Percentiles rank a stretch among this genome's conserved stretches.
Evolutionary conservation across 2,329 filamentous ascomycete species (phyloP).

Genomic region (Pseudopyricularia cyperi): DNA sequence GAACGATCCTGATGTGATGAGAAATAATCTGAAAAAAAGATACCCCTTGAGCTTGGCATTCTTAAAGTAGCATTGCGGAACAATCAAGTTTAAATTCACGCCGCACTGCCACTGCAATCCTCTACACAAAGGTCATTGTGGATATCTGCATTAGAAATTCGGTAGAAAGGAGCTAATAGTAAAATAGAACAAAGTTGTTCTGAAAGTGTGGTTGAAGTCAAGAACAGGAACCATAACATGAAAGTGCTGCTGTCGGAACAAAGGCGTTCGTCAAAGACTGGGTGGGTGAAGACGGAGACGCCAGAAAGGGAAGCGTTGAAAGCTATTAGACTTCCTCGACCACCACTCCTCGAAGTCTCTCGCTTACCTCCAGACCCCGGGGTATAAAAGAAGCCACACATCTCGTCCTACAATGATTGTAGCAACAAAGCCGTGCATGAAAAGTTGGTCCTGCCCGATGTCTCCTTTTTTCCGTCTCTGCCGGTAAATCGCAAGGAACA

Average conservation of each 20-base stretch:
- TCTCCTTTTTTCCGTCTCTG: not conserved
- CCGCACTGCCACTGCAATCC: too few relatives aligned
- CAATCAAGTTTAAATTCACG: too few relatives aligned
- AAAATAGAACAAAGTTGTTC: constrained; percentile 8
- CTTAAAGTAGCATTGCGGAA: not conserved
- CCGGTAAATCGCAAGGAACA: not conserved
- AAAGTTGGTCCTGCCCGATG: not conserved
- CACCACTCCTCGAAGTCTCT: not conserved
- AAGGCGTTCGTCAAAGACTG: not conserved
- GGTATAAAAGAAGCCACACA: constrained; percentile 3
- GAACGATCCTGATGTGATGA: not conserved
- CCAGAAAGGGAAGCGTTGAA: not conserved
- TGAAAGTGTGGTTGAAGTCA: not conserved
- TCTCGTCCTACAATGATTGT: not conserved
- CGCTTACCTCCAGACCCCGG: not conserved
- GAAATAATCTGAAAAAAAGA: not conserved
- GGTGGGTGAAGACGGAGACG: not conserved
- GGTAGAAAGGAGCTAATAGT: constrained; percentile 27
- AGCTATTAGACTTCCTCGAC: not conserved
- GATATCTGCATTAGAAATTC: constrained; percentile 53
- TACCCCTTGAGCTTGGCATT: not conserved
- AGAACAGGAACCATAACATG: constrained; percentile 1
- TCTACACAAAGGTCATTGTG: constrained; percentile 40
- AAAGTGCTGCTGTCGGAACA: not conserved
- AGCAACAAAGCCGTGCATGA: not conserved